Percentiles rank a stretch among this genome's conserved stretches.
Evolutionary conservation across 352 stramenopile genomes (phyloP).

Genomic region (Pythium vanterpoolii): DNA sequence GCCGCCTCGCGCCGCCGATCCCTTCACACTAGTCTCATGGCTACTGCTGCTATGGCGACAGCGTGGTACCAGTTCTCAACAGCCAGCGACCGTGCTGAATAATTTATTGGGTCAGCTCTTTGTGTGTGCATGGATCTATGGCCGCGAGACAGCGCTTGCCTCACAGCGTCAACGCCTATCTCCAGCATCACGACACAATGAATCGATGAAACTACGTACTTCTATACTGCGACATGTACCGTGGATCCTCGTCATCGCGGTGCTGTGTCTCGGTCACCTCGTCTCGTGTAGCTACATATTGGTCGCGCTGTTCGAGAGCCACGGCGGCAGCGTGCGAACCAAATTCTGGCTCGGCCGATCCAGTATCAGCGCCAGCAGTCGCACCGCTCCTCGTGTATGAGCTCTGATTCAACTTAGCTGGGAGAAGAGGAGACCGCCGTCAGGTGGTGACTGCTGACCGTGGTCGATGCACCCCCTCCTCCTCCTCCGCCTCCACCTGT

Average conservation of each 20-base stretch:
- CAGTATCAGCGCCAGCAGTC: conserved; percentile 8
- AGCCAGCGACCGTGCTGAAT: conserved; percentile 34
- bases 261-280: conserved; percentile 56
- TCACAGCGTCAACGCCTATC: neutral
- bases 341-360: conserved; percentile 70
- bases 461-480: no score
- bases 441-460: conserved; percentile 2
- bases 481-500: no score
- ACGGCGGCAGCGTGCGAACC: conserved; percentile 39
- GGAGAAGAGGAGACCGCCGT: neutral
- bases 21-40: conserved; percentile 12
- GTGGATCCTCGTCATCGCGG: conserved; percentile 15
- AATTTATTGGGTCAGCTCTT: conserved; percentile 44
- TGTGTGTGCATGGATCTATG: conserved; percentile 53
- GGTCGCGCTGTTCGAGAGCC: conserved; percentile 66
- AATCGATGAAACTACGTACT: neutral
- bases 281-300: conserved; percentile 64
- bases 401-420: neutral
- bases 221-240: conserved; percentile 6
- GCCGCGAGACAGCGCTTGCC: conserved; percentile 27
- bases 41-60: conserved; percentile 6
- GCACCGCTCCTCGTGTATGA: conserved; percentile 11
- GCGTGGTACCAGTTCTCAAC: neutral
- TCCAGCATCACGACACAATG: neutral
- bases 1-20: neutral